Base-by-base conservation (phyloP, 805 yeast species). In the Saturnispora gosingensis region DNA sequence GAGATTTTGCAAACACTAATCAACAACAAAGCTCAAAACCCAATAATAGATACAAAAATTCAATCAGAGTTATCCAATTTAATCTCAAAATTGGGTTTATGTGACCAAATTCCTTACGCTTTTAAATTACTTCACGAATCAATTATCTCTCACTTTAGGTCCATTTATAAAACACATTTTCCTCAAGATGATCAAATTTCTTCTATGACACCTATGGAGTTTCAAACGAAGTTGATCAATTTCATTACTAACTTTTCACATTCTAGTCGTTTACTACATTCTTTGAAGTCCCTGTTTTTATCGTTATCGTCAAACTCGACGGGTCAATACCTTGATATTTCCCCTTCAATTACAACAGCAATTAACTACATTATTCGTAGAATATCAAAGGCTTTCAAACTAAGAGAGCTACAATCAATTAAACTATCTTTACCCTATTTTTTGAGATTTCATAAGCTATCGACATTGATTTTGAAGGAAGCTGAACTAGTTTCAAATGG, bases 401-500 rank as follows among this genome's bases (percentile, higher is more conserved):
- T 87, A 6, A 75, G 98, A 55, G 79, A 83, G 61, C 88, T 84
- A 43, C 80, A 85, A 55, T 81, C 80, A 13, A 77, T 87, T 0
- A 74, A 72, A 39, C 64, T 82, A 22, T 66, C 83, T 3, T 71
- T 79, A 8, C 75, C 76, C n/a, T 77, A 75, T 56, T 90, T 89
- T 67, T 61, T 87, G 45, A 71, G 81, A 53, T 75, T 88, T 48
- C 88, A 81, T 65, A 72, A 84, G 3, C 69, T 85, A 13, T 80
- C 82, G 51, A 77, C 83, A 0, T 72, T 83, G 22, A 90, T 90
- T 62, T 71, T 89, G 42, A 78, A 78, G 46, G 96, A 88, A 61
- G 87, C 96, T 64, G 98, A 93, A 65, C 73, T 81, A 13, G 77
- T 90, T 4, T 81, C 88, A 4, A 62, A 61, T 36, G 96, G 95